These are phyloP conservation scores for Strobilomyces dryophilus DNA, from an alignment of 768 basidiomycete species.

Conservation along the genomic window DNA sequence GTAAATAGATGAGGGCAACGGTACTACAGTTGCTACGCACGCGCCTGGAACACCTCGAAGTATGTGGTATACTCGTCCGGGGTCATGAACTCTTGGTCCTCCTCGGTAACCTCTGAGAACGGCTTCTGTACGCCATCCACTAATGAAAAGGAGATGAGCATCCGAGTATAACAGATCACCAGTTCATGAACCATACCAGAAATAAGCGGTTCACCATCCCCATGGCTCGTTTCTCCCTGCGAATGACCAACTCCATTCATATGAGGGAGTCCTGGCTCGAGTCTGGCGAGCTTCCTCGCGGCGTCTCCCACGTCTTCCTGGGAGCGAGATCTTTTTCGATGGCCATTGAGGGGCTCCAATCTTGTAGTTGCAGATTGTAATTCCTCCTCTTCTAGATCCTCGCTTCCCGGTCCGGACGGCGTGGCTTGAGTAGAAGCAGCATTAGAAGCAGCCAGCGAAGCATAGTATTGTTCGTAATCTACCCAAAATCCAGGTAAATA, in stretches of 20 bases:
- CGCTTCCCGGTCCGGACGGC: slow-evolving; percentile 50
- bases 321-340: slow-evolving; percentile 71
- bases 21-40: slow-evolving; percentile 16
- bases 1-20: neutral
- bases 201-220: slow-evolving; percentile 57
- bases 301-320: slow-evolving; percentile 48
- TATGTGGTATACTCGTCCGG: slow-evolving; percentile 87
- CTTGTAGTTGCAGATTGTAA: slow-evolving; percentile 63
- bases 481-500: neutral
- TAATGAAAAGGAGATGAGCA: slow-evolving; percentile 24
- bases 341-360: slow-evolving; percentile 65
- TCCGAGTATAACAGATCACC: neutral
- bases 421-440: slow-evolving; percentile 58
- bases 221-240: neutral
- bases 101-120: slow-evolving; percentile 83
- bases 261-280: slow-evolving; percentile 31
- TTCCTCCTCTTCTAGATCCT: slow-evolving; percentile 67
- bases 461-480: slow-evolving; percentile 85
- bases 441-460: slow-evolving; percentile 64
- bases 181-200: slow-evolving; percentile 45
- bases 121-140: slow-evolving; percentile 74
- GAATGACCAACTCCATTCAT: slow-evolving; percentile 11
- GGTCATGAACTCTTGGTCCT: slow-evolving; percentile 90
- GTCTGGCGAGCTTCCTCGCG: slow-evolving; percentile 39
- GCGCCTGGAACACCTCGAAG: slow-evolving; percentile 64